Conservation (phyloP, 1,139 yeast genomes). For the Candida frijolesensis region DNA sequence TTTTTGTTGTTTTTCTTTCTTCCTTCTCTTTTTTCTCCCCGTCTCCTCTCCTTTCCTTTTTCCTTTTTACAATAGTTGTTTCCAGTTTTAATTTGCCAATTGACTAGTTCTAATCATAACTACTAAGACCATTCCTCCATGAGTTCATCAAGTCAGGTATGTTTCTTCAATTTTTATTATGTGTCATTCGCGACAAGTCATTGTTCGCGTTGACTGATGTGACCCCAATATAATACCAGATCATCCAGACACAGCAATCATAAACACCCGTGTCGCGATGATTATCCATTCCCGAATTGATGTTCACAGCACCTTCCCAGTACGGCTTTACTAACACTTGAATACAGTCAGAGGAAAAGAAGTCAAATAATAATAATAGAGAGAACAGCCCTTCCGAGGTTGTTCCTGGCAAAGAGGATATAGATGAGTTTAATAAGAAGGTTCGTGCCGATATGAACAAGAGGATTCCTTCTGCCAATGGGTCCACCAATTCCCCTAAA, state of each 20-base stretch:
- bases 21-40: neutral
- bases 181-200: neutral
- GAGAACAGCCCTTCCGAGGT: neutral
- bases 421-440: slow-evolving; percentile 31
- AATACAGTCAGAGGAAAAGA: slow-evolving; percentile 4
- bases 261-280: neutral
- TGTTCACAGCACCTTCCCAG: neutral
- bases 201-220: neutral
- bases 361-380: neutral
- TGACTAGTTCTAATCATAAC: neutral
- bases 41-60: neutral
- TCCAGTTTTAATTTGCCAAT: neutral
- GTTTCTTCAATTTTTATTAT: neutral
- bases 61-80: neutral
- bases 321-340: neutral
- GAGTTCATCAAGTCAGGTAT: slow-evolving; percentile 4
- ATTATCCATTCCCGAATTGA: too few relatives aligned
- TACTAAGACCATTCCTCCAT: neutral
- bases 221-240: neutral
- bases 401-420: slow-evolving; percentile 29
- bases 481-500: slow-evolving; percentile 7
- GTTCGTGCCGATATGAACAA: slow-evolving; percentile 20
- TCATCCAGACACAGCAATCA: neutral
- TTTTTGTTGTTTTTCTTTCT: neutral
- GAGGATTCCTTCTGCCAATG: slow-evolving; percentile 8